Percentiles rank a stretch among this genome's conserved stretches.
Conservation (phyloP, 805 yeast genomes). For the Ogataea pignaliae region DNA sequence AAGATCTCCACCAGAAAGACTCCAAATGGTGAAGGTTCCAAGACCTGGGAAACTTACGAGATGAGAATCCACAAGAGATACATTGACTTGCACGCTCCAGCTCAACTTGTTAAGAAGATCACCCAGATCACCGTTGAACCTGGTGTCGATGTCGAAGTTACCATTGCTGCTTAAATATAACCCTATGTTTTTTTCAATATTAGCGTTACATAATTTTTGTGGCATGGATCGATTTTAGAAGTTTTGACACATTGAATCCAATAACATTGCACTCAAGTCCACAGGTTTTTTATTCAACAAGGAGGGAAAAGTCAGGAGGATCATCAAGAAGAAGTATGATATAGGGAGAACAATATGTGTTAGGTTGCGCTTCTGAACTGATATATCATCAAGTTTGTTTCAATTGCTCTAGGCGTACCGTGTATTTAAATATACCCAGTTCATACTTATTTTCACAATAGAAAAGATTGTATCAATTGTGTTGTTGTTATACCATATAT, state of each 20-base stretch:
- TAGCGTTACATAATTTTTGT: background rate
- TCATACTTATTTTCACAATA: conserved; percentile 9
- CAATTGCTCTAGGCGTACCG: conserved; percentile 62
- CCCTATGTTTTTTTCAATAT: background rate
- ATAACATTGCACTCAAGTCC: too few relatives aligned
- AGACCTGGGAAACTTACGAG: conserved; percentile 99
- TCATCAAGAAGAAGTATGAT: background rate
- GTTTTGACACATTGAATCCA: background rate
- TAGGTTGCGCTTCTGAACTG: conserved; percentile 5
- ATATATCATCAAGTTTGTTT: conserved; percentile 19
- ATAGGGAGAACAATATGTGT: background rate
- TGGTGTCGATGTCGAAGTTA: conserved; percentile 97
- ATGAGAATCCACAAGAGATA: conserved; percentile 99
- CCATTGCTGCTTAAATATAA: conserved; percentile 70
- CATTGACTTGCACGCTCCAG: conserved; percentile 97
- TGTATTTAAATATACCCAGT: conserved; percentile 35
- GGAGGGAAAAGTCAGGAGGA: too few relatives aligned
- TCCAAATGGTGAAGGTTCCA: conserved; percentile 99
- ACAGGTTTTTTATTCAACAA: too few relatives aligned
- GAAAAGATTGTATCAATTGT: conserved; percentile 9
- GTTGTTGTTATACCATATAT: conserved; percentile 11
- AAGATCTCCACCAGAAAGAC: conserved; percentile 99
- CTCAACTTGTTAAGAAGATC: conserved; percentile 87
- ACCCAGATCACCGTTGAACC: conserved; percentile 98
- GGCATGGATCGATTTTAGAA: background rate